These are phyloP conservation scores for Biancaea sappan DNA, from an alignment of 306 rosid species.

Conservation along the genomic window DNA sequence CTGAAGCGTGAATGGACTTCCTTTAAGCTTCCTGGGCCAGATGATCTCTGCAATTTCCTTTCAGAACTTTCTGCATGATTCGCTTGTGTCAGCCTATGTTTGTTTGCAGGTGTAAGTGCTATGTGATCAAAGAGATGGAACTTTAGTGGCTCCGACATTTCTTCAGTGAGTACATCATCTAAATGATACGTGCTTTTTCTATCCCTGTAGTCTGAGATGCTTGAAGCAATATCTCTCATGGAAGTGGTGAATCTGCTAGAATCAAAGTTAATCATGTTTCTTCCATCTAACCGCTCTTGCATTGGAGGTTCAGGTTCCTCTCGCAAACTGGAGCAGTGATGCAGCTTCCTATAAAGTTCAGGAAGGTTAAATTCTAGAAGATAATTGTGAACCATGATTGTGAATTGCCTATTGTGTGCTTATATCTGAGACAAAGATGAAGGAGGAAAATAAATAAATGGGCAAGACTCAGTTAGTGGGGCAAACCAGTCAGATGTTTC, in stretches of 20 bases:
- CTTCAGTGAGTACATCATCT: constrained; percentile 48
- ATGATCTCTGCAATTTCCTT: constrained; percentile 35
- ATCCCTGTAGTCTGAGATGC: constrained; percentile 40
- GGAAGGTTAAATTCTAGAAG: constrained; percentile 34
- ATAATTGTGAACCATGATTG: constrained; percentile 11
- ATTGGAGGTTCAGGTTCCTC: constrained; percentile 30
- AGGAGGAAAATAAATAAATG: constrained; percentile 12
- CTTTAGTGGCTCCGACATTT: constrained; percentile 37
- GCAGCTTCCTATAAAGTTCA: constrained; percentile 51
- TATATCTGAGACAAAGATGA: constrained; percentile 18
- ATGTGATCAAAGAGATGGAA: constrained; percentile 46
- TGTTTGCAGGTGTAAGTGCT: constrained; percentile 35
- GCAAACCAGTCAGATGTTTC: constrained; percentile 45
- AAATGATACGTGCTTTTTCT: constrained; percentile 36
- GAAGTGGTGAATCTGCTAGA: constrained; percentile 42
- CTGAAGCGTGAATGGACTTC: constrained; percentile 44
- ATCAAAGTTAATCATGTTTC: constrained; percentile 32
- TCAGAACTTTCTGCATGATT: constrained; percentile 40
- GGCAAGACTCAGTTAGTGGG: constrained; percentile 17
- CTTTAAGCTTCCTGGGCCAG: constrained; percentile 36
- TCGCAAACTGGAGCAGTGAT: constrained; percentile 37
- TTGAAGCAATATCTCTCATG: constrained; percentile 36
- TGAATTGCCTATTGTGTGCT: constrained; percentile 9
- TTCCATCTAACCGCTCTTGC: constrained; percentile 38
- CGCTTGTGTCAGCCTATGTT: constrained; percentile 39